Conservation (phyloP, 1,139 yeast species). For the Torulaspora globosa region DNA sequence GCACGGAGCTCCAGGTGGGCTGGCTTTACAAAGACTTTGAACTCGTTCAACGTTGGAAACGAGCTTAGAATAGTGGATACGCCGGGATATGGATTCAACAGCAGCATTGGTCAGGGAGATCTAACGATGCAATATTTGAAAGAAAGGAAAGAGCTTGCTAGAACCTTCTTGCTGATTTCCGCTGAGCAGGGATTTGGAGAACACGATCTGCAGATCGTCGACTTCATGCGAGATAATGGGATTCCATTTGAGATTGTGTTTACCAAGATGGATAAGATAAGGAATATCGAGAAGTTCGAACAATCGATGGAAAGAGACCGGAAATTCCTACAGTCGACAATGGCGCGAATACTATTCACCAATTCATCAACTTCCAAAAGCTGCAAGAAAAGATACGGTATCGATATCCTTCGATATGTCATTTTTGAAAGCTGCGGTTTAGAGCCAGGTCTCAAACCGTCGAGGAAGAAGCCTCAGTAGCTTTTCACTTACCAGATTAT, state of each 20-base stretch:
- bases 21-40: slow-evolving; percentile 74
- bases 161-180: slow-evolving; percentile 60
- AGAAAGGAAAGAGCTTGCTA: slow-evolving; percentile 49
- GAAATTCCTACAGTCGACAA: slow-evolving; percentile 29
- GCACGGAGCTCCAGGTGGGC: slow-evolving; percentile 60
- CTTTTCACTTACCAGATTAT: background rate
- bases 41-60: slow-evolving; percentile 64
- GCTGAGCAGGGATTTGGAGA: slow-evolving; percentile 53
- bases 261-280: slow-evolving; percentile 67
- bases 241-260: slow-evolving; percentile 68
- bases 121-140: slow-evolving; percentile 59
- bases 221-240: slow-evolving; percentile 50
- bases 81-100: slow-evolving; percentile 81
- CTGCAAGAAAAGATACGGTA: slow-evolving; percentile 39
- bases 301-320: slow-evolving; percentile 32
- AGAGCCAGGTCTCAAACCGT: slow-evolving; percentile 25
- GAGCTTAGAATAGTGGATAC: slow-evolving; percentile 67
- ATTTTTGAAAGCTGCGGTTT: slow-evolving; percentile 42
- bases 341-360: slow-evolving; percentile 42
- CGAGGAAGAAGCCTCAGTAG: slow-evolving; percentile 15
- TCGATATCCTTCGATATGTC: slow-evolving; percentile 39
- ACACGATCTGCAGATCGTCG: slow-evolving; percentile 53
- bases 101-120: slow-evolving; percentile 60
- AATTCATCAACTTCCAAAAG: slow-evolving; percentile 37
- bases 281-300: slow-evolving; percentile 24